These are phyloP conservation scores for Mitragyna speciosa DNA, from an alignment of 257 asterid genomes.

Conservation along the genomic window DNA sequence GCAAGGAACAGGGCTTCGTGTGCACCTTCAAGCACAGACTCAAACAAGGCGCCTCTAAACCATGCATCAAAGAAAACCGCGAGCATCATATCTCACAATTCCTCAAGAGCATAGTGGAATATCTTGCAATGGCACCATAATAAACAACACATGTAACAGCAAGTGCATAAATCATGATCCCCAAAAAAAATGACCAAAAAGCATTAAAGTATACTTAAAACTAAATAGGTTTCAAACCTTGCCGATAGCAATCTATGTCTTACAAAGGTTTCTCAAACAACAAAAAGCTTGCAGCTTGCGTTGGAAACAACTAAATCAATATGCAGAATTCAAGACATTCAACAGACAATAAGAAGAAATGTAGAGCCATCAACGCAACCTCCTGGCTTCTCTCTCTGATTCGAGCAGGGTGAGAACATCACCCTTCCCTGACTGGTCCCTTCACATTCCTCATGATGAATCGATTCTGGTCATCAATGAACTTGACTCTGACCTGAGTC, in stretches of 20 bases:
- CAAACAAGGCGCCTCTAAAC: too few species aligned
- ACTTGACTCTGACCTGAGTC: constrained; percentile 40
- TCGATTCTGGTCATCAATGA: constrained; percentile 33
- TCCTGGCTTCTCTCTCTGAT: constrained; percentile 41
- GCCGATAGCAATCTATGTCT: neutral
- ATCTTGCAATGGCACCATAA: neutral
- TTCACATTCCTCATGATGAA: constrained; percentile 40
- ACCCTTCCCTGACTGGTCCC: constrained; percentile 42
- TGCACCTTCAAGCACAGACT: too few species aligned
- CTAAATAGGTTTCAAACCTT: neutral
- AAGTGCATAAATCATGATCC: neutral
- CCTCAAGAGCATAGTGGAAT: neutral
- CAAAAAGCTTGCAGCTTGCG: neutral
- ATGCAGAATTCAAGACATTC: neutral
- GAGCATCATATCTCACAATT: neutral
- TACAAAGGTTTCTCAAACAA: neutral
- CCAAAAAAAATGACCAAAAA: neutral
- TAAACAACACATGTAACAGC: neutral
- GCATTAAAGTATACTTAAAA: neutral
- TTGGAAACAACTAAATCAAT: neutral
- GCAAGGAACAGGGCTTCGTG: too few species aligned
- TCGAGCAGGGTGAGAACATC: constrained; percentile 36
- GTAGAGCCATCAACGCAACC: constrained; percentile 26
- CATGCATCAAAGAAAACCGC: too few species aligned
- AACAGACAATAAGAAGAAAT: neutral